These are phyloP conservation scores for Salix purpurea DNA, from an alignment of 345 rosid genomes.

Conservation along the genomic window DNA sequence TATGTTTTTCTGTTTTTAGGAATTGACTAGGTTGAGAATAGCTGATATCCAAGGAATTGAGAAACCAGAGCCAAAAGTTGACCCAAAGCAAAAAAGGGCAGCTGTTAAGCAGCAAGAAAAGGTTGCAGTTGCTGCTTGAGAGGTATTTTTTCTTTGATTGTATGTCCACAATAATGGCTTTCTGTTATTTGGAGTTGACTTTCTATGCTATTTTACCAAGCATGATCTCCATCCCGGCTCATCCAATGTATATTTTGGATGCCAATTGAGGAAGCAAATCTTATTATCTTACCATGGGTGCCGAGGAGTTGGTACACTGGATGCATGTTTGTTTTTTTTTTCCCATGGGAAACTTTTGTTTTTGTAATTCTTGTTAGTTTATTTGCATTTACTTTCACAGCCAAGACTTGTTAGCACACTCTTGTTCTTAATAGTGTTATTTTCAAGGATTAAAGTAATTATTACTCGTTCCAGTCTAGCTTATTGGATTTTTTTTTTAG, in stretches of 20 bases:
- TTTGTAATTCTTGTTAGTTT: neutral
- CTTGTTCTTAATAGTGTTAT: conserved; percentile 6
- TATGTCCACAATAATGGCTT: too few relatives aligned
- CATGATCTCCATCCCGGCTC: conserved; percentile 3
- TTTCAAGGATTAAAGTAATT: neutral
- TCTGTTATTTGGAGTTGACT: neutral
- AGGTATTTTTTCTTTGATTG: neutral
- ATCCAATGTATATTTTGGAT: conserved; percentile 24
- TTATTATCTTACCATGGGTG: conserved; percentile 3
- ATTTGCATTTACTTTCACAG: conserved; percentile 8
- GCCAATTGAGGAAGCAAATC: conserved; percentile 17
- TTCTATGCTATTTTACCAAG: neutral
- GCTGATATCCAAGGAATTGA: conserved; percentile 85
- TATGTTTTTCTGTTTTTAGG: conserved; percentile 41
- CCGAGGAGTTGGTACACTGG: conserved; percentile 11
- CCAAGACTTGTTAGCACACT: neutral
- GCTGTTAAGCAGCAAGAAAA: conserved; percentile 44
- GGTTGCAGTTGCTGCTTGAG: conserved; percentile 53
- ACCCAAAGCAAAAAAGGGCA: conserved; percentile 11
- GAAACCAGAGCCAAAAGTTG: conserved; percentile 33
- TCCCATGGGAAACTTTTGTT: neutral
- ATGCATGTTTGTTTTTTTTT: conserved; percentile 12
- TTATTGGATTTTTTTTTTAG: neutral
- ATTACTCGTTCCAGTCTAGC: neutral
- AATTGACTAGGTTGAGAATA: conserved; percentile 89